Evolutionary conservation across 2,329 filamentous ascomycete species (phyloP), one percentile per base, ranked within the genome.

Genomic region (Aspergillus proliferans): DNA sequence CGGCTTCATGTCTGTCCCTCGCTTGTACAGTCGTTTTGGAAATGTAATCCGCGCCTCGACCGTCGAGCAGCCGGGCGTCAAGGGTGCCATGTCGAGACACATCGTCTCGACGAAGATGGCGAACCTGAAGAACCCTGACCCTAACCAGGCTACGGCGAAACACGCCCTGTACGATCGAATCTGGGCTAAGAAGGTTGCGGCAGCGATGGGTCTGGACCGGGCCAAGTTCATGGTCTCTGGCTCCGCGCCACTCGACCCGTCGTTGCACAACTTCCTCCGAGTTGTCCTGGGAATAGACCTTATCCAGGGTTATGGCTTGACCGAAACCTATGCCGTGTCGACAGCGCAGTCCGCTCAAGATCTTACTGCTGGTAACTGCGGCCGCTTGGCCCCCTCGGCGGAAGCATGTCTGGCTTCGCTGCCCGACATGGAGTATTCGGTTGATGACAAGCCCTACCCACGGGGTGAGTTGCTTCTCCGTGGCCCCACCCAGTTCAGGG

Each of bases 381-480:
- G 93, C 46, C 83, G 80, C 4, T 78, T 90, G 0, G 78, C 81
- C 52, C 77, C 83, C 6, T 78, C 76, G 51, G 71, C 79, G 7
- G 93, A 98, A 73, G 74, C 85, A 44, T 95, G 91, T 67, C 77
- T 96, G 48, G 77, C 85, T 65, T 94, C 91, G 46, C 87, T 94
- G 6, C 91, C 92, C 1, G 92, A 97, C 54, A 92, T 96, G 79
- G 92, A 96, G 48, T 98, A 98, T 74, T 79, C 84, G 1, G 82
- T 87, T 44, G 85, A 87, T 8, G 92, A 98, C 75, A 88, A 87
- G 75, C 93, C 93, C 3, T 78, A 87, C 65, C 90, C 93, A 2
- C 88, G 93, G 30, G 93, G 93, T 47, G 93, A 98, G 73, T 76
- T 98, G 26, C 78, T 96, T 19, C 71, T 97, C 46, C 83, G 92